Evolutionary conservation across 768 basidiomycete genomes (phyloP).

Genomic region (Lepiota subincarnata): DNA sequence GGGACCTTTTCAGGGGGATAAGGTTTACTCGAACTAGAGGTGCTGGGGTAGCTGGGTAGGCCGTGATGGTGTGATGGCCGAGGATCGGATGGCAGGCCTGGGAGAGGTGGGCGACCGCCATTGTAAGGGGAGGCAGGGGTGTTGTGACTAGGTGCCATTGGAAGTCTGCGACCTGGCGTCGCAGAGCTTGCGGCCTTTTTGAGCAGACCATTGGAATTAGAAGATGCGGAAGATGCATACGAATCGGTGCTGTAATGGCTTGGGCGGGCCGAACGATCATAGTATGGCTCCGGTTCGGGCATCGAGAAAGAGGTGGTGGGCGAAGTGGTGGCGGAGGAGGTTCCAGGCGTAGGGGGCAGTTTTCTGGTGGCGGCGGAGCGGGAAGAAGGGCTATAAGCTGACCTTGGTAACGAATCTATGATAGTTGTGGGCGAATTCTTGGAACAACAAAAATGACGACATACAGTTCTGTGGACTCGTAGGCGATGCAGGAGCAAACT

Average conservation of each 20-base stretch:
- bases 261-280: conserved; percentile 22
- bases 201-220: conserved; percentile 22
- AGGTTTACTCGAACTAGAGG: neutral
- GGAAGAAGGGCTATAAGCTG: neutral
- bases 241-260: conserved; percentile 16
- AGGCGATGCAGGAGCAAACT: conserved; percentile 12
- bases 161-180: conserved; percentile 24
- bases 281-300: conserved; percentile 41
- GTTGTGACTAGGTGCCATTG: conserved; percentile 18
- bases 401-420: conserved; percentile 7
- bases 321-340: conserved; percentile 25
- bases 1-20: conserved; percentile 8
- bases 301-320: conserved; percentile 27
- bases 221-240: conserved; percentile 9
- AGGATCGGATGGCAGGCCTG: conserved; percentile 17
- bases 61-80: conserved; percentile 13
- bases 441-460: neutral
- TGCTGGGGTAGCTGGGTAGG: conserved; percentile 4
- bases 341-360: conserved; percentile 41
- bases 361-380: conserved; percentile 20
- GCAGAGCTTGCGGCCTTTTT: conserved; percentile 23
- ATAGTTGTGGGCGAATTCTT: neutral
- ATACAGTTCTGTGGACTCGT: conserved; percentile 5
- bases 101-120: conserved; percentile 15
- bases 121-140: neutral